Conservation (phyloP, 2,329 filamentous ascomycete species). For the Fusarium annulatum region DNA sequence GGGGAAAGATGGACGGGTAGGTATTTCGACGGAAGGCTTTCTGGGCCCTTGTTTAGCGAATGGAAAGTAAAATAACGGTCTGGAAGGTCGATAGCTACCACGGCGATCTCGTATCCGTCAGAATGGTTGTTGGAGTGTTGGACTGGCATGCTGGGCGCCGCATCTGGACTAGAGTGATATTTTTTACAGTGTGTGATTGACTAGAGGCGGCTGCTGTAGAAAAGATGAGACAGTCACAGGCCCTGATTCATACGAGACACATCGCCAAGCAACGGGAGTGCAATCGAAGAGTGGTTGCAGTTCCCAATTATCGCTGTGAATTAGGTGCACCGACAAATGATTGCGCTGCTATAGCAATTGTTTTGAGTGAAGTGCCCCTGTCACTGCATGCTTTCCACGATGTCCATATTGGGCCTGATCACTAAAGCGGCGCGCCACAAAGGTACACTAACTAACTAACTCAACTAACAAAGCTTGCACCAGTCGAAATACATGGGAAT, state of each 20-base stretch:
- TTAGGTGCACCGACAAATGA: not conserved
- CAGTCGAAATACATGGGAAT: too few species aligned
- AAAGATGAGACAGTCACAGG: not conserved
- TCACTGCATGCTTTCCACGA: not conserved
- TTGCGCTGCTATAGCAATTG: too few species aligned
- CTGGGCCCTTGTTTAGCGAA: not conserved
- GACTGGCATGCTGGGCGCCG: not conserved
- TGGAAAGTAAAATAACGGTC: not conserved
- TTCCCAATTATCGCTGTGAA: fast-evolving
- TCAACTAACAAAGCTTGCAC: not conserved
- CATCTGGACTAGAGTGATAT: not conserved
- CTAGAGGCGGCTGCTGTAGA: not conserved
- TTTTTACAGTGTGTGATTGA: not conserved
- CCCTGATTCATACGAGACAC: too few species aligned
- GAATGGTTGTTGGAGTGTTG: not conserved
- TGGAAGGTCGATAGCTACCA: not conserved
- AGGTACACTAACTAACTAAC: not conserved
- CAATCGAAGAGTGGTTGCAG: fast-evolving
- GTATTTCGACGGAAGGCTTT: not conserved
- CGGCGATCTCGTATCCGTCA: not conserved
- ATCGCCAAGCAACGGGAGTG: not conserved
- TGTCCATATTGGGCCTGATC: not conserved
- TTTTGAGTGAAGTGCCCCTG: fast-evolving
- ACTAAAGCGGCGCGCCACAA: not conserved
- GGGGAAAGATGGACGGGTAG: not conserved